These are phyloP conservation scores for Tulasnella sp. DNA, from an alignment of 768 basidiomycete species.

Conservation along the genomic window DNA sequence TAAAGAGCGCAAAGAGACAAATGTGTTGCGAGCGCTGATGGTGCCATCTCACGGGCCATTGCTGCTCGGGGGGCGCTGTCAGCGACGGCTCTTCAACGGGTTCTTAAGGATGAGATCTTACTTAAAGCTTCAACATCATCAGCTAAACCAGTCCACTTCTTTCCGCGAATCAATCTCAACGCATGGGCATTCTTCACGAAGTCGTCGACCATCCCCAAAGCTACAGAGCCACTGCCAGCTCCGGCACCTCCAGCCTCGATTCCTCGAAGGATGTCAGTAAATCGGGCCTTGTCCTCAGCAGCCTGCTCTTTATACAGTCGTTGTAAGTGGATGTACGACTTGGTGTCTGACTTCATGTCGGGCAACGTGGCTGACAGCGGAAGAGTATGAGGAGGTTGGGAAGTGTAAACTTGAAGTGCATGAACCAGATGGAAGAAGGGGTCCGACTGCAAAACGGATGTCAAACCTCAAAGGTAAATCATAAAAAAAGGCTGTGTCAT, in stretches of 20 bases:
- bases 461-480: neutral
- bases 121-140: constrained; percentile 48
- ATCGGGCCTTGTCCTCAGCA: constrained; percentile 56
- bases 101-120: constrained; percentile 40
- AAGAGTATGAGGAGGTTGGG: constrained; percentile 52
- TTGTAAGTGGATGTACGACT: constrained; percentile 78
- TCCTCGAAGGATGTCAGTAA: constrained; percentile 43
- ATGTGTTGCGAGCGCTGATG: constrained; percentile 51
- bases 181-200: constrained; percentile 82
- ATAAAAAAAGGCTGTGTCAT: neutral
- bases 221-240: constrained; percentile 37
- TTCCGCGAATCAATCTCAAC: constrained; percentile 60
- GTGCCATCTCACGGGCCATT: neutral
- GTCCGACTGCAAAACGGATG: constrained; percentile 40
- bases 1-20: constrained; percentile 65
- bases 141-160: constrained; percentile 52
- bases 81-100: constrained; percentile 37
- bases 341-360: constrained; percentile 93
- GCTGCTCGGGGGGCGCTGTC: neutral
- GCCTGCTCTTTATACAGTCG: constrained; percentile 77
- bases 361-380: constrained; percentile 85
- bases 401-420: constrained; percentile 63
- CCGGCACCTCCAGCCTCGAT: constrained; percentile 40
- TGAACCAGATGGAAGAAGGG: constrained; percentile 77
- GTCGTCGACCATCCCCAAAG: constrained; percentile 40